Percentiles rank a stretch among this genome's conserved stretches.
phyloP scores from a whole-genome alignment of 1,284 basidiomycete species.

The Golubevia sp. region DNA sequence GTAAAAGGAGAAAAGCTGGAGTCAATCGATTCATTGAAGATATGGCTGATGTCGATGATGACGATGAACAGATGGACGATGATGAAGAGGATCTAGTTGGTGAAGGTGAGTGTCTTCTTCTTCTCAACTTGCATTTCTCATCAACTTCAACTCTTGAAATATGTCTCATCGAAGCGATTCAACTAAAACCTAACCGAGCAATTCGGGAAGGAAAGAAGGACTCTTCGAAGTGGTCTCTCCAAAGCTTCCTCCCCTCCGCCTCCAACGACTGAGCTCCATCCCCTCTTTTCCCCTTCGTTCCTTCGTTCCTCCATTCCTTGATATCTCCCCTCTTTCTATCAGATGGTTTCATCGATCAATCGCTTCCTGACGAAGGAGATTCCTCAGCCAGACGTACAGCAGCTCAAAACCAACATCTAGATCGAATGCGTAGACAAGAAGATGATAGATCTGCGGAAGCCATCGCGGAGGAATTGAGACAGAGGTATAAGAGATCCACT shows the following conservation, averaged over 20 bases:
- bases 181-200: too few species aligned
- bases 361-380: slow-evolving; percentile 45
- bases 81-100: slow-evolving; percentile 55
- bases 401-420: slow-evolving; percentile 54
- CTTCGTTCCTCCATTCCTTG: too few species aligned
- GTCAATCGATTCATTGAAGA: slow-evolving; percentile 57
- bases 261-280: background rate
- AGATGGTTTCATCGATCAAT: slow-evolving; percentile 60
- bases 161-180: too few species aligned
- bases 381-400: slow-evolving; percentile 39
- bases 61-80: slow-evolving; percentile 58
- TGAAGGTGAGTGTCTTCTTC: slow-evolving; percentile 37
- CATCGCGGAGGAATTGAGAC: slow-evolving; percentile 52
- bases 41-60: slow-evolving; percentile 59
- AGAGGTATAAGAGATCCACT: slow-evolving; percentile 47
- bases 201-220: too few species aligned
- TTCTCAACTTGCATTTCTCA: too few species aligned
- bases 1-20: slow-evolving; percentile 18
- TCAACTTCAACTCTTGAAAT: too few species aligned
- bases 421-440: slow-evolving; percentile 48
- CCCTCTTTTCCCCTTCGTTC: background rate
- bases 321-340: background rate
- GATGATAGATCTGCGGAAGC: slow-evolving; percentile 57
- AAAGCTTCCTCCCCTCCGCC: background rate
- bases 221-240: too few species aligned